These are phyloP conservation scores for Trametes polyzona DNA, from an alignment of 1,284 basidiomycete species.

Conservation along the genomic window DNA sequence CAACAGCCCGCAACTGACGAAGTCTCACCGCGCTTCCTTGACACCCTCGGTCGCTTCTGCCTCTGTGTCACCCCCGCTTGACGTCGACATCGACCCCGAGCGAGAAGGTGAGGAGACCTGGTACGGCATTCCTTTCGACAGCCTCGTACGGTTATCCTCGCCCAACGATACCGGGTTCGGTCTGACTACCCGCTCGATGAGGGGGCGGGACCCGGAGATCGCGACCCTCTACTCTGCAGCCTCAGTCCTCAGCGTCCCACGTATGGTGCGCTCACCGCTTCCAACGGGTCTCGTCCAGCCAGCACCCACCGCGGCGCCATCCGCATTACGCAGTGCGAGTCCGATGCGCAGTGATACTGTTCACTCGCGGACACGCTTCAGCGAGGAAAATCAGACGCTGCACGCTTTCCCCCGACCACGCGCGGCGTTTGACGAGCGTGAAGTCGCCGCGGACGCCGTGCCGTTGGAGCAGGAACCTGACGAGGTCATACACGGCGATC, in stretches of 20 bases:
- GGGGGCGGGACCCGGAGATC: conserved; percentile 70
- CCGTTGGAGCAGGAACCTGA: conserved; percentile 70
- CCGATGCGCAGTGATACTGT: conserved; percentile 34
- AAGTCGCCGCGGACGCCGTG: conserved; percentile 79
- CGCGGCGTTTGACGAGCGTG: conserved; percentile 75
- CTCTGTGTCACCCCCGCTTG: background rate
- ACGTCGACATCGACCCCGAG: conserved; percentile 23
- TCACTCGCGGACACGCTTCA: conserved; percentile 19
- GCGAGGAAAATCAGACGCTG: conserved; percentile 45
- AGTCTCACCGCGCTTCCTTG: conserved; percentile 22
- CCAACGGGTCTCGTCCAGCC: conserved; percentile 35
- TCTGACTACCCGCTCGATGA: conserved; percentile 31
- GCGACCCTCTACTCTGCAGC: conserved; percentile 85
- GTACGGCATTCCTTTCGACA: conserved; percentile 80
- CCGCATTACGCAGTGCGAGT: conserved; percentile 33
- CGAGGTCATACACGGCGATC: conserved; percentile 74
- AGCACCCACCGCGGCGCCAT: conserved; percentile 25
- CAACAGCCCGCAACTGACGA: conserved; percentile 23
- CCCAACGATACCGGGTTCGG: conserved; percentile 65
- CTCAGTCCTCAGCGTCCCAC: conserved; percentile 73
- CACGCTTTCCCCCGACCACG: conserved; percentile 46
- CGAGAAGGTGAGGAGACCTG: conserved; percentile 50
- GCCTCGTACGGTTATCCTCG: conserved; percentile 77
- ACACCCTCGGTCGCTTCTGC: conserved; percentile 20
- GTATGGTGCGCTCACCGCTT: conserved; percentile 41